Base-by-base conservation (phyloP, 2,329 filamentous ascomycete species). In the Ophiocordyceps camponoti-saundersi region DNA sequence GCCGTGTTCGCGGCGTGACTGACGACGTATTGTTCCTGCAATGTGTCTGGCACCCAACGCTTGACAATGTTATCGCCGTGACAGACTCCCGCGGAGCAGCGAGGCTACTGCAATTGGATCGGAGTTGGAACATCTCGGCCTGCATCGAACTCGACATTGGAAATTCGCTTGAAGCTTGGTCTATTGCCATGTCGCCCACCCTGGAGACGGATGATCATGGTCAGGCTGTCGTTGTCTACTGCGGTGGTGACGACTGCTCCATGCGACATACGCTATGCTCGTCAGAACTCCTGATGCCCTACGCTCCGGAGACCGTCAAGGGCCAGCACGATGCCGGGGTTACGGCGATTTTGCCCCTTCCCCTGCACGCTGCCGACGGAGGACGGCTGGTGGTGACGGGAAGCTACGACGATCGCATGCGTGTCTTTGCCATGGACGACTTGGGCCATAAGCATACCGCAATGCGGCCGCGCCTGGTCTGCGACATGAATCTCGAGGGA, bases 341-440 rank as follows among this genome's bases (percentile, higher is more conserved):
- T 1, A 95, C 89, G 0, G 79, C 86, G 2, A 92, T 96, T 47
- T 63, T 95, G 2, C 85, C 88, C 0, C 65, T 94, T 2, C 57
- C 70, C 1, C 20, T 66, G 2, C 55, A 60, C 1, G 53, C 58
- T 0, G 53, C 59, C 10, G 66, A 72, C 10, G 65, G 66, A 3
- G 68, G 70, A 1, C 68, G 71, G 4, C 57, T 92, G 5, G 62
- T 94, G 2, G 57, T 95, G 3, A 95, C 89, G 0, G 92, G 92
- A 4, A 93, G 86, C 58, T 98, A 96, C 57, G 92, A 96, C 56
- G 89, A 96, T 55, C 70, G 73, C 50, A 68, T 96, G 18, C 77
- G 90, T 13, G 68, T 95, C 2, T 72, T 84, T 44, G 61, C 71
- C 1, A 64, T 77, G 12, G 59, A 65, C 23, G 64, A 69, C 12